Evolutionary conservation across 306 rosid genomes (phyloP).

Genomic region (Cucumis melo): DNA sequence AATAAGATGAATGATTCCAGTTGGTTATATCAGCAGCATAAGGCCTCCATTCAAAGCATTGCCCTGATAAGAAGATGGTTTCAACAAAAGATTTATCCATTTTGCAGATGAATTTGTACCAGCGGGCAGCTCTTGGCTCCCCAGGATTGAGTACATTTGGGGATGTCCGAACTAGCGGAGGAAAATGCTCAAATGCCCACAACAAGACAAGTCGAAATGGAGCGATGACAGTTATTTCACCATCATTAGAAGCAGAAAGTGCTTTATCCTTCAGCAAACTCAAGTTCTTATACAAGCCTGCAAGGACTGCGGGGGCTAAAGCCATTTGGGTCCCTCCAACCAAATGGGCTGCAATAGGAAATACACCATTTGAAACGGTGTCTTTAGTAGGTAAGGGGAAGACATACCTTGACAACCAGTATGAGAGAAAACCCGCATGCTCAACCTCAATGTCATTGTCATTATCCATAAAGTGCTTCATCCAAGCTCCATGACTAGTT

Average conservation of each 20-base stretch:
- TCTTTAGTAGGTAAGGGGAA: constrained; percentile 11
- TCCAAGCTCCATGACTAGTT: constrained; percentile 17
- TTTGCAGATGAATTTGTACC: constrained; percentile 7
- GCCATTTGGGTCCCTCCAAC: constrained; percentile 36
- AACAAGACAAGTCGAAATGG: constrained; percentile 36
- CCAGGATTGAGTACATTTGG: background rate
- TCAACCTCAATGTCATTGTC: constrained; percentile 18
- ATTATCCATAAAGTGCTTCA: constrained; percentile 24
- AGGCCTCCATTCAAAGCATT: constrained; percentile 34
- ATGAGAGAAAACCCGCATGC: constrained; percentile 29
- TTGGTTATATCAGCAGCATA: constrained; percentile 13
- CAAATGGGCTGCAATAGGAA: constrained; percentile 29
- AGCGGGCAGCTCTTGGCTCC: constrained; percentile 20
- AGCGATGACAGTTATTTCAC: constrained; percentile 6
- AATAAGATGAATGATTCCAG: constrained; percentile 10
- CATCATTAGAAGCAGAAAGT: background rate
- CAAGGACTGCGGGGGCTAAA: constrained; percentile 41
- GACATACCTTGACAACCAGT: constrained; percentile 43
- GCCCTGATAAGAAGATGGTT: background rate
- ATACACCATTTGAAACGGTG: constrained; percentile 7
- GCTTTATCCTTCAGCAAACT: constrained; percentile 1
- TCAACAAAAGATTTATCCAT: constrained; percentile 9
- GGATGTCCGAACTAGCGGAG: background rate
- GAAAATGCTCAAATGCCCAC: constrained; percentile 53
- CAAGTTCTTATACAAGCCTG: constrained; percentile 25